Evolutionary conservation across 345 rosid genomes (phyloP), one percentile per base, ranked within the genome.

Genomic region (Laguncularia racemosa): DNA sequence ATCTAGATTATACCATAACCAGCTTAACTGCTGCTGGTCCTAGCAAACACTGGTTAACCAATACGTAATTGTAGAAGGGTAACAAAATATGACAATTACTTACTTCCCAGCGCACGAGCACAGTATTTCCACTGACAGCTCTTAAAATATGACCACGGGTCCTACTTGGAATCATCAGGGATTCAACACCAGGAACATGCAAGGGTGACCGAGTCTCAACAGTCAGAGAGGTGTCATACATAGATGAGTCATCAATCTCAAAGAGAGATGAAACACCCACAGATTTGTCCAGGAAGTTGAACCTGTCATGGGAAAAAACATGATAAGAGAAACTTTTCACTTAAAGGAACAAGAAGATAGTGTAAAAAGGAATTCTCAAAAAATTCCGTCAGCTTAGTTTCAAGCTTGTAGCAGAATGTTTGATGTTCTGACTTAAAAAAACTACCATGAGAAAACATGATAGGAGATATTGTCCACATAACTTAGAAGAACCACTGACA

Each of bases 21-120:
- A 6, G 40, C 40, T 6, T 33, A 6, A 33, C 1, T 33, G 40
- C 40, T 33, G 7, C 7, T 33, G 40, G 40, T 33, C 6, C 40
- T 33, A 33, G 40, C 9, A 33, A 0, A 33, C 9, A 7, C 10
- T 33, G 40, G 46, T 46, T 47, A n/a, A 46, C 50, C 11, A 50
- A 52, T 19, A 40, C n/a, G 49, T 21, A 21, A 57, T 19, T 53
- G 16, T 47, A 47, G 18, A 47, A 52, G 28, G 51, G 50, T 17
- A 46, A 61, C 61, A 68, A 16, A 52, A 18, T 50, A 53, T 11
- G 21, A 20, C 12, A 44, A 51, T 50, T 60, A 33, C 61, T 73
- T 83, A 89, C 98, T 89, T 93, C 99, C 99, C 99, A 92, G 23
- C 96, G 95, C 52, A 92, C 93, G 73, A 92, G 82, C 61, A 79